Percentiles rank a stretch among this genome's conserved stretches.
These are phyloP conservation scores for Aurantiochytrium sp. DNA, from an alignment of 108 stramenopile species.

Conservation along the genomic window DNA sequence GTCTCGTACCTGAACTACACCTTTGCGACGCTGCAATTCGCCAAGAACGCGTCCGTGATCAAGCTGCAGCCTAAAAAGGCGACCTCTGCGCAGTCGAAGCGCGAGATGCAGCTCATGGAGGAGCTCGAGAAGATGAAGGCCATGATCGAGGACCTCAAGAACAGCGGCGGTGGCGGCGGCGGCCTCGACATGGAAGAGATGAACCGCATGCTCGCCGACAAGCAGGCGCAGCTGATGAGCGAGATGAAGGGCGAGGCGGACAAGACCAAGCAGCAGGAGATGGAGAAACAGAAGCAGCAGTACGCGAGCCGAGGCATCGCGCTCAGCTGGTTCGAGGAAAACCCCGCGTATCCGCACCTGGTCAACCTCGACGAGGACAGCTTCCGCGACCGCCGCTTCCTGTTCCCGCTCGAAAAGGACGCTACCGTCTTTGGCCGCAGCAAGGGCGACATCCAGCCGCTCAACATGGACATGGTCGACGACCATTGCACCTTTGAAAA, in stretches of 20 bases:
- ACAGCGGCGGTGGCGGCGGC: slow-evolving; percentile 33
- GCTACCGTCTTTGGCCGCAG: slow-evolving; percentile 46
- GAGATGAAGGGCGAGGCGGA: slow-evolving; percentile 12
- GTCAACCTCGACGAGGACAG: slow-evolving; percentile 60
- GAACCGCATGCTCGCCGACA: slow-evolving; percentile 41
- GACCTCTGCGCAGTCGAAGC: slow-evolving; percentile 48
- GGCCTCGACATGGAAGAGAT: slow-evolving; percentile 34
- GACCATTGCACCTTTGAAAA: slow-evolving; percentile 41
- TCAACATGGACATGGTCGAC: slow-evolving; percentile 47
- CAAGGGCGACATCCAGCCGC: slow-evolving; percentile 58
- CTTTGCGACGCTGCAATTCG: slow-evolving; percentile 57
- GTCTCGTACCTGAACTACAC: slow-evolving; percentile 57
- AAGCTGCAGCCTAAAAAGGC: slow-evolving; percentile 64
- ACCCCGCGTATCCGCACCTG: slow-evolving; percentile 44
- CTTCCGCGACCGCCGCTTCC: slow-evolving; percentile 56
- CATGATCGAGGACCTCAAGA: slow-evolving; percentile 46
- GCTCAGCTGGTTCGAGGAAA: slow-evolving; percentile 44
- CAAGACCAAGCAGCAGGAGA: slow-evolving; percentile 43
- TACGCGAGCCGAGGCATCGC: slow-evolving; percentile 50
- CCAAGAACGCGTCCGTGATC: slow-evolving; percentile 59
- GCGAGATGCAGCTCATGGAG: slow-evolving; percentile 53
- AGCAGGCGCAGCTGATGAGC: slow-evolving; percentile 42
- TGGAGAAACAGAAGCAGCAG: slow-evolving; percentile 53
- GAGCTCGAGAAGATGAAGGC: slow-evolving; percentile 57
- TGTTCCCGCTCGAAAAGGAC: slow-evolving; percentile 51